Conservation (phyloP, 768 basidiomycete species). For the Leucocoprinus leucothites region DNA sequence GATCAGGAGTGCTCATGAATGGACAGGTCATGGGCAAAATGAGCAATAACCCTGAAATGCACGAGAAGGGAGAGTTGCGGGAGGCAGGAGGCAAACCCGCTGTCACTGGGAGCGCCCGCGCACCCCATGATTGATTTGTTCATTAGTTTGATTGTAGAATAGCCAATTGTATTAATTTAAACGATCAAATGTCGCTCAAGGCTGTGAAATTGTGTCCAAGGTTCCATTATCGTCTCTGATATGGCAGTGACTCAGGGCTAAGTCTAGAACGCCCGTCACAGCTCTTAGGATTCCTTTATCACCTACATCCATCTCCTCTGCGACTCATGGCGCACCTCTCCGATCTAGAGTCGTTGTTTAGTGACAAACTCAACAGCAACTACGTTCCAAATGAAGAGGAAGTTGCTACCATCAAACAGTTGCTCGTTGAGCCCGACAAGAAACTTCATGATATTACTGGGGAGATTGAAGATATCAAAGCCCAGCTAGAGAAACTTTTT, state of each 20-base stretch:
- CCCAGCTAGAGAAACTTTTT: constrained; percentile 2
- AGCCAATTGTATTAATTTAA: not conserved
- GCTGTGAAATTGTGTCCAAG: too few relatives aligned
- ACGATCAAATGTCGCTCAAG: too few relatives aligned
- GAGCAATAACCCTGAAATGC: constrained; percentile 42
- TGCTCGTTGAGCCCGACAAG: constrained; percentile 9
- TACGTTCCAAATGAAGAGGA: constrained; percentile 13
- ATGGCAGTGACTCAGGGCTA: not conserved
- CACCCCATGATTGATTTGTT: constrained; percentile 16
- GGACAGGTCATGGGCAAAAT: constrained; percentile 41
- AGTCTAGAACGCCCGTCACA: not conserved
- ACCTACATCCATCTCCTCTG: not conserved
- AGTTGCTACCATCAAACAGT: constrained; percentile 3
- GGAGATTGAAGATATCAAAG: constrained; percentile 8
- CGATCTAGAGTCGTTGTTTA: constrained; percentile 14
- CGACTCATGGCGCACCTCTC: not conserved
- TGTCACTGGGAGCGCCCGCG: constrained; percentile 29
- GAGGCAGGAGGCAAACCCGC: constrained; percentile 45
- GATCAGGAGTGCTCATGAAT: not conserved
- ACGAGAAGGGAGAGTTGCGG: constrained; percentile 56
- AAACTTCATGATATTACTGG: constrained; percentile 7
- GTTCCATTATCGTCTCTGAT: not conserved
- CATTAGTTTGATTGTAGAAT: not conserved
- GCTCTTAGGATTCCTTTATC: not conserved
- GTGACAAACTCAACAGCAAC: constrained; percentile 10